Evolutionary conservation across 129 eudicot species (phyloP).

Genomic region (Deinandra increscens): DNA sequence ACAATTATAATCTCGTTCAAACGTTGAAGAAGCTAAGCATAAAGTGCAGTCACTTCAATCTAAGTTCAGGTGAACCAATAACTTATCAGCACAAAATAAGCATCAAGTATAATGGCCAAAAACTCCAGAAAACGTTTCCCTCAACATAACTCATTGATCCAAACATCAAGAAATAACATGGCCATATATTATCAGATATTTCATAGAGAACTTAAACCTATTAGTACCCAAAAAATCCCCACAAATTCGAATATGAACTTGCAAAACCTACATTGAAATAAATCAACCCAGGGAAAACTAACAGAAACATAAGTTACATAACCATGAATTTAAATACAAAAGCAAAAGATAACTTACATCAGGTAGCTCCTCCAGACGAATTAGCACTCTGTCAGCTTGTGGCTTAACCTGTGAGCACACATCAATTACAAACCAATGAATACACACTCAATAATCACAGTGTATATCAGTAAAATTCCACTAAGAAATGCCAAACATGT

Average conservation of each 20-base stretch:
- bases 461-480: neutral
- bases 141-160: neutral
- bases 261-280: neutral
- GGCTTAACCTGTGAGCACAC: conserved; percentile 60
- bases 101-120: neutral
- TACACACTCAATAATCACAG: neutral
- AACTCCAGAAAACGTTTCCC: no score
- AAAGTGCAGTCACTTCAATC: neutral
- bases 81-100: neutral
- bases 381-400: conserved; percentile 84
- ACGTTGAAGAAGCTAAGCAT: neutral
- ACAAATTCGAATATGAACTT: neutral
- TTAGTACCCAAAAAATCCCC: neutral
- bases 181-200: neutral
- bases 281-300: neutral
- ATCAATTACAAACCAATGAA: conserved; percentile 3
- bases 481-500: neutral
- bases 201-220: neutral
- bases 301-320: neutral
- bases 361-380: conserved; percentile 81
- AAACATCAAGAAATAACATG: neutral
- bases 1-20: neutral
- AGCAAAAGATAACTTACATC: conserved; percentile 43
- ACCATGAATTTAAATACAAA: neutral
- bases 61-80: neutral